Percentiles rank a stretch among this genome's conserved stretches.
These are phyloP conservation scores for Entomortierella beljakovae DNA, from an alignment of 192 early-diverging fungal genomes.

Conservation along the genomic window DNA sequence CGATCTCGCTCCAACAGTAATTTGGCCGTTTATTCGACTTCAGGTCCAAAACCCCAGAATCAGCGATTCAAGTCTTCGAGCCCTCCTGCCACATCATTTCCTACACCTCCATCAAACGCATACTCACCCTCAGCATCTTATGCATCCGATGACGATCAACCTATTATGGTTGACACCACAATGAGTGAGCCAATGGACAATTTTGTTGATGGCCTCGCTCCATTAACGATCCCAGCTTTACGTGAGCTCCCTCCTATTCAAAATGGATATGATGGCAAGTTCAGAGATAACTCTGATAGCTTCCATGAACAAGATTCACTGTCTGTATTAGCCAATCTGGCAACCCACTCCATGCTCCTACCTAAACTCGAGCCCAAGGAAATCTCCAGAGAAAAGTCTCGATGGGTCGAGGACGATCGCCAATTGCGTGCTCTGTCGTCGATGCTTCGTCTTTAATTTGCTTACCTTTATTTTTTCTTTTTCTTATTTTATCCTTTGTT, in stretches of 20 bases:
- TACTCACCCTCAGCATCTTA: constrained; percentile 39
- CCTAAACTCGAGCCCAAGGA: constrained; percentile 53
- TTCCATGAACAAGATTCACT: constrained; percentile 40
- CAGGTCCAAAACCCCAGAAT: constrained; percentile 11
- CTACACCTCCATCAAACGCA: constrained; percentile 23
- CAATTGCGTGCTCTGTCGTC: constrained; percentile 52
- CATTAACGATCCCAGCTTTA: constrained; percentile 26
- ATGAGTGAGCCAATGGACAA: constrained; percentile 6
- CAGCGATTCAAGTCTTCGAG: constrained; percentile 45
- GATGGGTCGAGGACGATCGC: constrained; percentile 54
- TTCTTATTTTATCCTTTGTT: not conserved
- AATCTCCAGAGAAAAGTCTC: constrained; percentile 34
- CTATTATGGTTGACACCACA: constrained; percentile 9
- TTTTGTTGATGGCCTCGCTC: not conserved
- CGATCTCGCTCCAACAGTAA: constrained; percentile 53
- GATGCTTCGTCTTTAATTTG: constrained; percentile 44
- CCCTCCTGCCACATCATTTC: constrained; percentile 12
- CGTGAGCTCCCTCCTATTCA: constrained; percentile 35
- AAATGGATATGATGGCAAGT: constrained; percentile 13
- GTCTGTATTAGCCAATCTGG: constrained; percentile 46
- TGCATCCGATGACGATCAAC: constrained; percentile 44
- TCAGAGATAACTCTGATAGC: not conserved
- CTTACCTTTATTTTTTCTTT: not conserved
- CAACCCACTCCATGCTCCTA: constrained; percentile 36
- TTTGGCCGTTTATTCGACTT: constrained; percentile 19